These are phyloP conservation scores for Picochlorum sp. DNA, from an alignment of 139 green algal species.

Conservation along the genomic window DNA sequence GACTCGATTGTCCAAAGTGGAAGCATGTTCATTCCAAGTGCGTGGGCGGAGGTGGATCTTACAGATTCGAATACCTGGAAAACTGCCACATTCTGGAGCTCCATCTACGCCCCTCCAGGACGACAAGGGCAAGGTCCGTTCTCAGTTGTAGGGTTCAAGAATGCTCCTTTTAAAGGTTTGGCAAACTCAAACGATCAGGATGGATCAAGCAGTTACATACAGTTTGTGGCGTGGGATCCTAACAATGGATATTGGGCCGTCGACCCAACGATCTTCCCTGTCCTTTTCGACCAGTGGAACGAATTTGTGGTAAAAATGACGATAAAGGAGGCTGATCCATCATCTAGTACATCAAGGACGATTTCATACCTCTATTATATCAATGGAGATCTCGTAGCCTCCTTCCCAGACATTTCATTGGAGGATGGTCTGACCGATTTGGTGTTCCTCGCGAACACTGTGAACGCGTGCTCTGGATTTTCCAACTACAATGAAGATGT, in stretches of 20 bases:
- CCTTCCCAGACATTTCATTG: background rate
- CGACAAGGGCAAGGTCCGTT: background rate
- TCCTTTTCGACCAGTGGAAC: background rate
- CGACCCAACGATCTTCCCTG: background rate
- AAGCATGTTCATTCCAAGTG: background rate
- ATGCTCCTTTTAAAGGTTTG: background rate
- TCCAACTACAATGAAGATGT: background rate
- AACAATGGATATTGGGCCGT: background rate
- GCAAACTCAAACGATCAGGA: background rate
- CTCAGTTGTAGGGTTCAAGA: background rate
- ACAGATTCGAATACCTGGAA: background rate
- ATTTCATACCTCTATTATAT: background rate
- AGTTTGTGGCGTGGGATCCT: background rate
- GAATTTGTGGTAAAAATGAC: background rate
- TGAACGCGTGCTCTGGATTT: background rate
- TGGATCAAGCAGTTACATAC: background rate
- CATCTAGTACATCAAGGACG: background rate
- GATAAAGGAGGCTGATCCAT: background rate
- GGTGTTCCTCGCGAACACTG: background rate
- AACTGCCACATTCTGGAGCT: background rate
- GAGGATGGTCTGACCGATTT: background rate
- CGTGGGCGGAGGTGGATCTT: background rate
- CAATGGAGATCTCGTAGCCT: background rate
- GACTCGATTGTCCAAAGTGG: background rate
- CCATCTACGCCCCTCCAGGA: background rate